phyloP scores from a whole-genome alignment of 495 filamentous ascomycete species.

The Aspergillus sclerotioniger region DNA sequence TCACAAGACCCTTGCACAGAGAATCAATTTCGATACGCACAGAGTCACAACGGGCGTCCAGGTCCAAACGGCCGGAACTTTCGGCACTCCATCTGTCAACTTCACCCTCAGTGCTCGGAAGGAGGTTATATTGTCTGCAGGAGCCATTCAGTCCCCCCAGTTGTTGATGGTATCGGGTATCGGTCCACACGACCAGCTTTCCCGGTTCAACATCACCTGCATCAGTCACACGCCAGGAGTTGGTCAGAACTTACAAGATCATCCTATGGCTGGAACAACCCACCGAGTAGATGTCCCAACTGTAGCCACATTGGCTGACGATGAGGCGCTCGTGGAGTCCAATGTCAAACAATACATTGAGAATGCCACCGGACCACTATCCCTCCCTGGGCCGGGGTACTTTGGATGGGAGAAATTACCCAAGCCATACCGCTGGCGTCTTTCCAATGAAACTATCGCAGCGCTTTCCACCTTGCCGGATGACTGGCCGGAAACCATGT shows the following conservation, averaged over 20 bases:
- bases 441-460: conserved; percentile 7
- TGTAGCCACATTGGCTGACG: conserved; percentile 14
- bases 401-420: conserved; percentile 49
- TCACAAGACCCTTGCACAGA: conserved; percentile 37
- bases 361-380: conserved; percentile 18
- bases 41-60: conserved; percentile 49
- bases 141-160: conserved; percentile 47
- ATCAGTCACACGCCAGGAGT: conserved; percentile 45
- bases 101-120: conserved; percentile 44
- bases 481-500: conserved; percentile 60
- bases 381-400: conserved; percentile 20
- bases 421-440: conserved; percentile 15
- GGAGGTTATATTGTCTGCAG: conserved; percentile 59
- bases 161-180: conserved; percentile 51
- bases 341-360: conserved; percentile 16
- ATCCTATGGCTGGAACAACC: conserved; percentile 29
- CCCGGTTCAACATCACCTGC: conserved; percentile 37
- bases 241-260: conserved; percentile 48
- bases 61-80: conserved; percentile 28
- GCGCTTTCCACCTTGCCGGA: conserved; percentile 36
- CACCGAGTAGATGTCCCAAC: conserved; percentile 27
- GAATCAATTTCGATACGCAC: conserved; percentile 42
- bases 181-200: conserved; percentile 37
- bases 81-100: conserved; percentile 29
- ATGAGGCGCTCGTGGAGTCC: conserved; percentile 9